Evolutionary conservation across 192 early-diverging fungal species (phyloP).

Genomic region (Entomortierella chlamydospora): DNA sequence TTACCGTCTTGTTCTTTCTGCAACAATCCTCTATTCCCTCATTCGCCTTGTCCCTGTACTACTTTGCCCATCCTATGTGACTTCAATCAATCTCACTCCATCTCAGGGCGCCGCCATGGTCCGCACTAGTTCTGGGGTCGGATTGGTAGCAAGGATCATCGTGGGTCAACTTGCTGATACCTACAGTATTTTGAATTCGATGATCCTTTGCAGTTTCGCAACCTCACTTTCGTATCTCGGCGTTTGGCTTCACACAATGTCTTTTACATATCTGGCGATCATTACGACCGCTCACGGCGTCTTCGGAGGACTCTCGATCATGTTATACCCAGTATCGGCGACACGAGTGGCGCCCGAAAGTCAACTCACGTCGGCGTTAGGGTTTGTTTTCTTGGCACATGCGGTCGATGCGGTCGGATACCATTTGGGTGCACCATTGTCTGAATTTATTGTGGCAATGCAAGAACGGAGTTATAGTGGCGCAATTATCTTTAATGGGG

Average conservation of each 20-base stretch:
- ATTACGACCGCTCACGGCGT: slow-evolving; percentile 2
- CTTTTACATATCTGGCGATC: not conserved
- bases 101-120: slow-evolving; percentile 8
- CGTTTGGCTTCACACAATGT: not conserved
- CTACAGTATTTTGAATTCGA: not conserved
- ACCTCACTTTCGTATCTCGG: not conserved
- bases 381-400: slow-evolving; percentile 38
- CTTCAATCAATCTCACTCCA: slow-evolving; percentile 4
- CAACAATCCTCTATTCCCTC: not conserved
- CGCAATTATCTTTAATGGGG: slow-evolving; percentile 18
- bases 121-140: not conserved
- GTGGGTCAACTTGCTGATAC: not conserved
- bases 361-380: slow-evolving; percentile 15
- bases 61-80: not conserved
- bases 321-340: slow-evolving; percentile 28
- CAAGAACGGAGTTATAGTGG: slow-evolving; percentile 3
- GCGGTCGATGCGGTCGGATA: slow-evolving; percentile 23
- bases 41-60: not conserved
- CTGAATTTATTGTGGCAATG: slow-evolving; percentile 8
- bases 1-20: not conserved
- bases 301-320: slow-evolving; percentile 20
- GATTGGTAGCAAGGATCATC: not conserved
- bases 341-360: not conserved
- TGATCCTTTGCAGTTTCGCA: not conserved
- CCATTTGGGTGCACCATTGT: slow-evolving; percentile 19